Evolutionary conservation across 306 rosid species (phyloP).

Genomic region (Boehmeria nivea): DNA sequence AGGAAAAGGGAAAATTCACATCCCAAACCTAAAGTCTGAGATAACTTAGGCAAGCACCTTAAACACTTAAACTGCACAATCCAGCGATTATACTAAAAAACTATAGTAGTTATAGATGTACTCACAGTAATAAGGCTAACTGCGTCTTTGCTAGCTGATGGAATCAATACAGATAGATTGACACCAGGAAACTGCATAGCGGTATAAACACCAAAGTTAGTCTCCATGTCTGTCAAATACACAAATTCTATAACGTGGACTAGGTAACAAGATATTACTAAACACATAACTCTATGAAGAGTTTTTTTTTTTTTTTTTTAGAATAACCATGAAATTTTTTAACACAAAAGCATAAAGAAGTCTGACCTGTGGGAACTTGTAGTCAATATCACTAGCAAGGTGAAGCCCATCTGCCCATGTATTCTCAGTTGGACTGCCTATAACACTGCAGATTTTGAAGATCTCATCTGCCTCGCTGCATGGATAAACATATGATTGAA

Average conservation of each 20-base stretch:
- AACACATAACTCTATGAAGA: too few relatives aligned
- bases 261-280: too few relatives aligned
- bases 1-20: not conserved
- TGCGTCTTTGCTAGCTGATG: conserved; percentile 71
- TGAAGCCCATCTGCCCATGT: conserved; percentile 81
- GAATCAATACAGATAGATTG: conserved; percentile 62
- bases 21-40: not conserved
- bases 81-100: not conserved
- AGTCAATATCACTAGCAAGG: conserved; percentile 86
- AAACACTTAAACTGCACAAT: too few relatives aligned
- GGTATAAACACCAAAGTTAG: conserved; percentile 5
- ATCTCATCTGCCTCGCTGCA: conserved; percentile 93
- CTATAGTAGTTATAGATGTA: not conserved
- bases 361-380: conserved; percentile 82
- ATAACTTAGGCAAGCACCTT: too few relatives aligned
- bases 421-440: conserved; percentile 76
- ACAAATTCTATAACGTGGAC: too few relatives aligned
- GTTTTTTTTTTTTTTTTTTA: too few relatives aligned
- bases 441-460: conserved; percentile 82
- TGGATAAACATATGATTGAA: not conserved
- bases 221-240: too few relatives aligned
- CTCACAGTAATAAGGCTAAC: conserved; percentile 73
- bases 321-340: not conserved
- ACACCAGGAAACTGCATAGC: conserved; percentile 59
- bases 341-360: not conserved